Base-by-base conservation (phyloP, 2,329 filamentous ascomycete species). In the Dothiorella sarmentorum region DNA sequence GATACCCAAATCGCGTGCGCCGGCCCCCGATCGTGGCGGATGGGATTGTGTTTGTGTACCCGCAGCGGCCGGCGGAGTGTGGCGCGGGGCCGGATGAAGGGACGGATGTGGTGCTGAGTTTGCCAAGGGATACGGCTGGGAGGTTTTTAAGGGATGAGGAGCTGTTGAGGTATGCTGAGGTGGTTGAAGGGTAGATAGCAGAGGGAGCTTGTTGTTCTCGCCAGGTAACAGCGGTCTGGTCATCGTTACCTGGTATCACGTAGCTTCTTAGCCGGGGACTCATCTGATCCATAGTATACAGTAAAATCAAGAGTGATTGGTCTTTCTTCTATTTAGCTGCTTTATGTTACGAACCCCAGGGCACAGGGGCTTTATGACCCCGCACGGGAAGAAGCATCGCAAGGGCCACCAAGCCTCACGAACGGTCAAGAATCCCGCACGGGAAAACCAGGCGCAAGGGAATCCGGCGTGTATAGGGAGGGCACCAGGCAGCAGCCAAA, bases 1-100 rank as follows among this genome's bases (percentile, higher is more conserved):
- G 68, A 2, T 4, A 51, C 26, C 67, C 65, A 4, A 57, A 45
- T 37, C 60, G 60, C 18, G 6, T 49, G 20, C 60, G 65, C 3
- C 64, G 61, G 38, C 64, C 65, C 1, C 45, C 59, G 24, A 62
- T 63, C 13, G 42, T 52, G 18, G 57, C 61, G 15, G 64, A 66
- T 22, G 62, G 63, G 1, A 63, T 45, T 47, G 40, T 64, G 3
- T 64, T 64, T 22, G 58, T 64, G 3, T 61, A 61, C 24, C 65
- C 65, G 26, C 59, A 40, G 26, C 53, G 65, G 13, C 56, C 59
- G n/a, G 60, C 55, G 10, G 37, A 29, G 5, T 43, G 40, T 3
- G 40, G 40, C 2, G 40, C 40, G 0, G 22, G 37, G 13, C 35
- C 33, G 13, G 63, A 65, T n/a, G 65, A 67, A 43, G 64, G 65